Conservation (phyloP, 768 basidiomycete genomes). For the Kwoniella sp. region DNA sequence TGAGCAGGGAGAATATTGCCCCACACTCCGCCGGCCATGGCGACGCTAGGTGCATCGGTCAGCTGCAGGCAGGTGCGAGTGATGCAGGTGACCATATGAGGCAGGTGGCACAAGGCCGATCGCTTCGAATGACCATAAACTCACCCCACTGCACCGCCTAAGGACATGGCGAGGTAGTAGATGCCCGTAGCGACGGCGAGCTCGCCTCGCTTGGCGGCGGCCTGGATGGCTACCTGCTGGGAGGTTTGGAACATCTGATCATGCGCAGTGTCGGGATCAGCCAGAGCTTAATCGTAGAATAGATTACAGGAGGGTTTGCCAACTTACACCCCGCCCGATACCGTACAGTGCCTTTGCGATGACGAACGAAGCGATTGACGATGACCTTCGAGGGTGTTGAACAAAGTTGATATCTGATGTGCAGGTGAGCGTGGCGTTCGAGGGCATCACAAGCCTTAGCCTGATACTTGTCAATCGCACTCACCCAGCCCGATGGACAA, state of each 20-base stretch:
- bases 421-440: neutral
- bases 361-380: constrained; percentile 8
- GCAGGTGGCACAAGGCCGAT: too few species aligned
- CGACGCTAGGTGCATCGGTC: too few species aligned
- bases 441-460: too few species aligned
- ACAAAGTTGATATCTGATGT: constrained; percentile 8
- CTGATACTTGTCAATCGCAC: too few species aligned
- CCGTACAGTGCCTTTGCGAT: constrained; percentile 9
- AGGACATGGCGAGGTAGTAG: constrained; percentile 11
- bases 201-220: constrained; percentile 7
- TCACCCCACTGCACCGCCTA: constrained; percentile 9
- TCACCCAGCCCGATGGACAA: constrained; percentile 3
- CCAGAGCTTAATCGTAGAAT: too few species aligned
- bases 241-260: constrained; percentile 9
- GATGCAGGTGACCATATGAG: neutral
- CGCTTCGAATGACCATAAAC: neutral
- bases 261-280: too few species aligned
- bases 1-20: constrained; percentile 1
- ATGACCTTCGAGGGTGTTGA: constrained; percentile 3
- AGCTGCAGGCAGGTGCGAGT: too few species aligned
- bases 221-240: constrained; percentile 6
- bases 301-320: neutral
- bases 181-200: constrained; percentile 8
- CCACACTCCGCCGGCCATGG: constrained; percentile 6
- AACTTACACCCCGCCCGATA: constrained; percentile 10